Percentiles rank a stretch among this genome's conserved stretches.
phyloP scores from a whole-genome alignment of 2,329 filamentous ascomycete genomes.

The Juglanconis oblonga region DNA sequence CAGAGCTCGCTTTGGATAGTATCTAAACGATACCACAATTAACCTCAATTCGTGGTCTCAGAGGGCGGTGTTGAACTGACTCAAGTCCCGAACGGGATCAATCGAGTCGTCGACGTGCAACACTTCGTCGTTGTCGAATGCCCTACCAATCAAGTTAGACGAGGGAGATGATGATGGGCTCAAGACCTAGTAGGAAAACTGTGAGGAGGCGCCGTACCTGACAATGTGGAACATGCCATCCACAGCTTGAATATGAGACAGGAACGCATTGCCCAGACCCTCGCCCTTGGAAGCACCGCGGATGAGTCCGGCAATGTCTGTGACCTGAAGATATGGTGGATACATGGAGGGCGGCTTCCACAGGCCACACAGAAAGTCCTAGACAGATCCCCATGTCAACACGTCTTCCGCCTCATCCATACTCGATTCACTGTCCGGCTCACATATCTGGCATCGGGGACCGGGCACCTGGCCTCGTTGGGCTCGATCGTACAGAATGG shows the following conservation, averaged over 20 bases:
- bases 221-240: slow-evolving; percentile 46
- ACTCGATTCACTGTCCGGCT: too few species aligned
- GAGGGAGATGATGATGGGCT: slow-evolving; percentile 1
- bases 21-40: slow-evolving; percentile 23
- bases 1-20: slow-evolving; percentile 38
- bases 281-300: slow-evolving; percentile 42
- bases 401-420: not conserved
- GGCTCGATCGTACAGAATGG: slow-evolving; percentile 47
- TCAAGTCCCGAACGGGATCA: slow-evolving; percentile 40
- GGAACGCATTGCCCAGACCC: slow-evolving; percentile 42
- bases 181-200: not conserved
- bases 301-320: slow-evolving; percentile 44
- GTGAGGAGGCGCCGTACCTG: slow-evolving; percentile 25
- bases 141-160: slow-evolving; percentile 28
- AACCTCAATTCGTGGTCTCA: slow-evolving; percentile 11
- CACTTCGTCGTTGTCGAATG: slow-evolving; percentile 44
- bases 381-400: not conserved
- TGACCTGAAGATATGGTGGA: slow-evolving; percentile 42
- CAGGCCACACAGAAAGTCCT: slow-evolving; percentile 43
- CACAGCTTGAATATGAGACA: slow-evolving; percentile 44
- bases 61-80: slow-evolving; percentile 25
- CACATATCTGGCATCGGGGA: slow-evolving; percentile 42
- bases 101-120: slow-evolving; percentile 45
- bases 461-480: slow-evolving; percentile 43
- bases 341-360: slow-evolving; percentile 46